These are phyloP conservation scores for Sarocladiaceae sp. DNA, from an alignment of 2,329 filamentous ascomycete species.

Conservation along the genomic window DNA sequence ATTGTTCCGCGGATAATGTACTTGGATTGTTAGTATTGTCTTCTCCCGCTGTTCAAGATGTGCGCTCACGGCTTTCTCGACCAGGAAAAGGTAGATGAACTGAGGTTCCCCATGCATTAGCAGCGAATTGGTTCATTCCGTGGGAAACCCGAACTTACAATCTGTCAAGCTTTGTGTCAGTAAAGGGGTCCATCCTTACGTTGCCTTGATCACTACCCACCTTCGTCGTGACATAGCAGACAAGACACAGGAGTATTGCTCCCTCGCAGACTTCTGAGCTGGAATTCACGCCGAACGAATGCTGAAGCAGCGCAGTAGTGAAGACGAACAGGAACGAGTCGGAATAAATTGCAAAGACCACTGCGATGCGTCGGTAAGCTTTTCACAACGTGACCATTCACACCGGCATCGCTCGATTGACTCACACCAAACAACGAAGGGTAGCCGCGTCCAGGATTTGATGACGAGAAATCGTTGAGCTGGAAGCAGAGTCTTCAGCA, in stretches of 20 bases:
- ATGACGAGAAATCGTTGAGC: constrained; percentile 31
- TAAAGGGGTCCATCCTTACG: too few relatives aligned
- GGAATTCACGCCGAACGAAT: constrained; percentile 49
- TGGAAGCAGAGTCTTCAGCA: constrained; percentile 13
- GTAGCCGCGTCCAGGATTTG: constrained; percentile 33
- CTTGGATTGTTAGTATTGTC: constrained; percentile 21
- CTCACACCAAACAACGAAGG: constrained; percentile 38
- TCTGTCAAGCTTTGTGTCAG: too few relatives aligned
- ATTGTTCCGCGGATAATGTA: constrained; percentile 50
- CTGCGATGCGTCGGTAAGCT: too few relatives aligned
- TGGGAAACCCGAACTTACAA: neutral
- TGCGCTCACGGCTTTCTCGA: constrained; percentile 52
- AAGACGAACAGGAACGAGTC: constrained; percentile 57
- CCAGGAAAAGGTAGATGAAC: constrained; percentile 58
- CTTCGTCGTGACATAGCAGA: constrained; percentile 59
- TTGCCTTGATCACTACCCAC: constrained; percentile 32
- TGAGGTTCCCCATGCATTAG: neutral
- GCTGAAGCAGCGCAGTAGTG: constrained; percentile 48
- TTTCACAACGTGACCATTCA: too few relatives aligned
- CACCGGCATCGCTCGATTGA: too few relatives aligned
- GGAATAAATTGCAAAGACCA: constrained; percentile 52
- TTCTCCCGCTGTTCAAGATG: neutral
- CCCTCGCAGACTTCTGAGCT: constrained; percentile 45
- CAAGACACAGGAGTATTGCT: constrained; percentile 53
- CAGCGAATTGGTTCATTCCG: neutral